Evolutionary conservation across 805 yeast genomes (phyloP), one percentile per base, ranked within the genome.

Genomic region (Wickerhamiella brachini): DNA sequence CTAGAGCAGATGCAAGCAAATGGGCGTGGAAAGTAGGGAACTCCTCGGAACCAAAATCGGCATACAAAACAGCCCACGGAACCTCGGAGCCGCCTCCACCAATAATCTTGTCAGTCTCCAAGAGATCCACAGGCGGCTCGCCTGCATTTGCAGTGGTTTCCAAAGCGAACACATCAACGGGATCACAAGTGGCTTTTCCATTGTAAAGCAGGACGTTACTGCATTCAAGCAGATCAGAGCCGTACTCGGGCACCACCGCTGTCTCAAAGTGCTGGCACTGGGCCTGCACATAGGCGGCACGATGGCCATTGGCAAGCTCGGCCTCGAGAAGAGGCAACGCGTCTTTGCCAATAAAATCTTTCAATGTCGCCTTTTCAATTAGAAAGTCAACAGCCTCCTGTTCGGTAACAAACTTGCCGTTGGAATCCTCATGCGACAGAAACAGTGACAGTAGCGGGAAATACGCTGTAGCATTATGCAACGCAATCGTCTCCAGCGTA

Each of bases 151-250:
- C 67, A 4, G 62, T 58, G 3, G 86, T 76, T 62, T 83, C 81
- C 51, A 93, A 70, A 2, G 96, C 95, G 64, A 78, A 93, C 0
- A 87, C 74, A 52, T 83, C 95, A 51, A 78, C 85, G 2, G 81
- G 69, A 9, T 81, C 76, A 58, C 88, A 80, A 60, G 81, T 82
- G 1, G 73, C 63, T 23, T 71, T 70, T 47, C 76, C 76, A 52
- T 81, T 78, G 55, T 72, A 72, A 51, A 68, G 60, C 7, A 80
- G 62, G 75, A 85, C 81, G 1, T 78, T 70, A 5, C 57, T 59
- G 5, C 70, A 62, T 66, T 73, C 65, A 62, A 73, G n/a, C 22
- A 61, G 18, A 53, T 44, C 57, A 65, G 69, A 50, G 53, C 62
- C 54, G 50, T 55, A 62, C 2, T 54, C 38, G 0, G 74, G 68